These are phyloP conservation scores for Zostera marina DNA, from an alignment of 116 monocot genomes.

Conservation along the genomic window DNA sequence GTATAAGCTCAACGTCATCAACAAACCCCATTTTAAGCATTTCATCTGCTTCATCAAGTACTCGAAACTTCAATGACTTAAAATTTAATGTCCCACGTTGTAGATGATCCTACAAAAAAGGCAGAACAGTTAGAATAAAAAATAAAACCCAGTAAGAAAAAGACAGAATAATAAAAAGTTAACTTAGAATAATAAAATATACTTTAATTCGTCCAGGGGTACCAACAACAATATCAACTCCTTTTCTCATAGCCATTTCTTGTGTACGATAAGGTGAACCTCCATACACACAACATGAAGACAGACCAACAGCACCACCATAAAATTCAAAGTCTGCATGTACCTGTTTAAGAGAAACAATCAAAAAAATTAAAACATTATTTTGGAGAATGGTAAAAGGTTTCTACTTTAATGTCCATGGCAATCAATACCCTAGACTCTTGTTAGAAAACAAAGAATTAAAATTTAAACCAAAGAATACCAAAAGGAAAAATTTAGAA, in stretches of 20 bases:
- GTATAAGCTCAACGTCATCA: conserved; percentile 92
- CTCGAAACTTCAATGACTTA: conserved; percentile 70
- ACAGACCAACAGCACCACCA: conserved; percentile 58
- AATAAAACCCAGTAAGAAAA: no score
- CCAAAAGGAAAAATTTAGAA: no score
- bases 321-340: conserved; percentile 65
- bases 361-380: neutral
- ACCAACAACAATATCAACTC: conserved; percentile 91
- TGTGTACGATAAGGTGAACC: conserved; percentile 63
- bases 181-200: neutral
- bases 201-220: conserved; percentile 90
- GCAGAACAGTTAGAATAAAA: no score
- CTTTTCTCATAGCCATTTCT: conserved; percentile 54
- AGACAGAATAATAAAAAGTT: no score
- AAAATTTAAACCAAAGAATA: no score
- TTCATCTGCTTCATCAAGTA: conserved; percentile 98
- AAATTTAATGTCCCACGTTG: conserved; percentile 58
- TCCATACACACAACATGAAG: conserved; percentile 78
- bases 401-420: no score
- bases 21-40: conserved; percentile 99
- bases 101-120: conserved; percentile 44
- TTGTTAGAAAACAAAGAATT: no score
- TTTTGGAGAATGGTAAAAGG: no score
- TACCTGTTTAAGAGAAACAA: conserved; percentile 21
- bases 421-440: no score